These are phyloP conservation scores for Curvularia lunata DNA, from an alignment of 2,329 filamentous ascomycete species.

Conservation along the genomic window DNA sequence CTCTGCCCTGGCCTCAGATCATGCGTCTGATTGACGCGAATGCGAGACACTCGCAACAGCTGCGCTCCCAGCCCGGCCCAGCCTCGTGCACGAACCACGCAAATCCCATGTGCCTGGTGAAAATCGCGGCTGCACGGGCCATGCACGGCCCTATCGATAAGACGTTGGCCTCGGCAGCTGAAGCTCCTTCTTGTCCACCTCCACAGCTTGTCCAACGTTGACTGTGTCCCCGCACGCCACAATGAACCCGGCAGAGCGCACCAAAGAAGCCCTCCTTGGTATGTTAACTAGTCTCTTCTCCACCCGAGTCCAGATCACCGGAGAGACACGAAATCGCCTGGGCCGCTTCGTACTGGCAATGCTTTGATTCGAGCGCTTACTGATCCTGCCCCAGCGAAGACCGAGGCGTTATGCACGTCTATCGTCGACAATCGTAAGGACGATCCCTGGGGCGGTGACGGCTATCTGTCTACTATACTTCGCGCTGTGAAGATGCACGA, in stretches of 20 bases:
- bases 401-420: slow-evolving; percentile 49
- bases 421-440: slow-evolving; percentile 55
- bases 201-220: slow-evolving; percentile 5
- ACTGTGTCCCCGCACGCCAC: slow-evolving; percentile 3
- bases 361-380: neutral
- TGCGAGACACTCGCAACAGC: neutral
- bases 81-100: neutral
- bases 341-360: neutral
- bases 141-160: slow-evolving; percentile 8
- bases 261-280: slow-evolving; percentile 51
- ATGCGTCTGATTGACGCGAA: neutral
- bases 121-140: neutral
- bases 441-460: slow-evolving; percentile 32
- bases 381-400: slow-evolving; percentile 40
- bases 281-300: slow-evolving; percentile 7
- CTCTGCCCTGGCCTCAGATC: neutral
- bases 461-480: slow-evolving; percentile 61
- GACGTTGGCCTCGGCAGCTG: neutral
- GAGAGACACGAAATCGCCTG: neutral
- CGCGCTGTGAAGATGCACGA: slow-evolving; percentile 60
- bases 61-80: neutral
- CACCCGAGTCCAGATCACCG: neutral
- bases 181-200: slow-evolving; percentile 6
- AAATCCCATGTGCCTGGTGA: neutral
- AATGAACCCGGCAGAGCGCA: slow-evolving; percentile 53